Evolutionary conservation across 2,329 filamentous ascomycete genomes (phyloP), one percentile per base, ranked within the genome.

Genomic region (Cladosporium sp.): DNA sequence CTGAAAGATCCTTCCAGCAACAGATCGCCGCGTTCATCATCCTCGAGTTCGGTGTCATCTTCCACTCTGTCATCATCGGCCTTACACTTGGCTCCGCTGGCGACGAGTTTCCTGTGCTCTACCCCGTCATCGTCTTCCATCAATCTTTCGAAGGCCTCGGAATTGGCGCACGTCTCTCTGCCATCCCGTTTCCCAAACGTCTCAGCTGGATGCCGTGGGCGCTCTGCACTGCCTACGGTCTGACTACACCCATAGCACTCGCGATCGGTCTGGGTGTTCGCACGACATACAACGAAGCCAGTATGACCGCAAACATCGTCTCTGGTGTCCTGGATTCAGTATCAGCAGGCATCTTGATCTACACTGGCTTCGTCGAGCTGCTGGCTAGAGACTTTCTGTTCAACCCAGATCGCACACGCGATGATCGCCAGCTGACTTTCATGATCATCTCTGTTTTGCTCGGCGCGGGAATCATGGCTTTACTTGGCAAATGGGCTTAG

Each of bases 91-190:
- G 85, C 6, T 85, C 87, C 5, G 79, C 86, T 0, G 86, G 86
- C 26, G 71, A 77, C 0, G 86, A 88, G 69, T 89, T 89, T 73
- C 78, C 78, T 55, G 86, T 85, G 0, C 80, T 89, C 4, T 89
- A 88, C 76, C 80, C 87, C 57, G 87, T 89, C 35, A 80, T 89
- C 8, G 87, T 93, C 72, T 96, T 97, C 83, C 93, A 97, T 77
- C 93, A 97, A 76, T 92, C 91, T 44, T 96, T 97, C 67, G 93
- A 97, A 78, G 93, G 93, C 14, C 88, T 97, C 14, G 93, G 92
- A 84, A 84, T 97, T 6, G 93, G 93, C 26, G 89, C 93, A 2
- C 89, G 94, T 66, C 85, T 97, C 1, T 92, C 92, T 0, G 86
- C 87, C 1, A 87, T 92, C 0, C 84, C 86, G 0, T 97, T 92